Evolutionary conservation across 2,329 filamentous ascomycete genomes (phyloP).

Genomic region (Ilyonectria sp.): DNA sequence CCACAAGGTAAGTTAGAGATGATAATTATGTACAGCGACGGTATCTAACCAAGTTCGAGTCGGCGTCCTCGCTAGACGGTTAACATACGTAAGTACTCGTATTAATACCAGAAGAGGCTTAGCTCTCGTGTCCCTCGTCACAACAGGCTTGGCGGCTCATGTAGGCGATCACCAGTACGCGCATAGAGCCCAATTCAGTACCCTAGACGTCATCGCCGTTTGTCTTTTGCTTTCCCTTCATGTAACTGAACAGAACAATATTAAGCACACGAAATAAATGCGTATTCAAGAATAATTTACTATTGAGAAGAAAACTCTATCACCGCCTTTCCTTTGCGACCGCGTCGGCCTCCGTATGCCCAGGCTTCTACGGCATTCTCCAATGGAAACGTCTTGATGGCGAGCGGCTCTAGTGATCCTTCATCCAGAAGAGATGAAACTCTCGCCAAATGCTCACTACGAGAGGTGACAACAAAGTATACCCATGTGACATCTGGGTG

Average conservation of each 20-base stretch:
- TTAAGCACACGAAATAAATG: neutral
- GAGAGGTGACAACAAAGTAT: conserved; percentile 44
- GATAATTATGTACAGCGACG: too few relatives aligned
- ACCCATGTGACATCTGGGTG: conserved; percentile 44
- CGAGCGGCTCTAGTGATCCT: neutral
- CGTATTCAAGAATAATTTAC: neutral
- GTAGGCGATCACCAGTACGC: too few relatives aligned
- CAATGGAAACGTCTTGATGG: neutral
- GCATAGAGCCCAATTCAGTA: too few relatives aligned
- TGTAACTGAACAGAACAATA: too few relatives aligned
- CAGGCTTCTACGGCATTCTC: neutral
- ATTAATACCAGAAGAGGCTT: too few relatives aligned
- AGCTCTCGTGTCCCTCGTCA: too few relatives aligned
- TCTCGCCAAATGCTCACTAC: neutral
- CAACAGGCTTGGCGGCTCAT: too few relatives aligned
- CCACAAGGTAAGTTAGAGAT: too few relatives aligned
- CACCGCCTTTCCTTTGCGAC: neutral
- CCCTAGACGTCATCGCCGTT: too few relatives aligned
- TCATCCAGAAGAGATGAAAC: neutral
- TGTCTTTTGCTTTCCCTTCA: neutral
- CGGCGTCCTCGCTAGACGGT: too few relatives aligned
- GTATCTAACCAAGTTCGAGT: too few relatives aligned
- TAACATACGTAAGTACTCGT: too few relatives aligned
- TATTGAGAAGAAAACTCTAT: neutral
- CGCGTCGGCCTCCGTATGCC: neutral